Base-by-base conservation (phyloP, 768 basidiomycete species). In the Cystoderma amianthinum region DNA sequence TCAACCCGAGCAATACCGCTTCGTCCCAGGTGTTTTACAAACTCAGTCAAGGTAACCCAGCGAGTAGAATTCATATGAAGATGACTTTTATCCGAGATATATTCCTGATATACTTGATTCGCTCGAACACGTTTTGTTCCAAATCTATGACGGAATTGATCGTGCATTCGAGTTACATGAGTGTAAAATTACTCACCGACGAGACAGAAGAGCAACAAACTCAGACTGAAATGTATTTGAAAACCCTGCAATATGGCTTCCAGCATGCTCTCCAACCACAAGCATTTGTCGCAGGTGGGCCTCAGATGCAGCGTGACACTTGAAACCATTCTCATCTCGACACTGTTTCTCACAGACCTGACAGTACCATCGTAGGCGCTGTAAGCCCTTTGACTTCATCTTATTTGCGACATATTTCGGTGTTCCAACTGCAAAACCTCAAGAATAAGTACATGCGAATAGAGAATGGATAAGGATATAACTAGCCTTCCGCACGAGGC, bases 281-380 rank as follows among this genome's bases (percentile, higher is more conserved):
- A 99, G 77, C 93, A 99, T 97, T 61, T 97, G 93, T 2, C 96
- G 80, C 24, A 98, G 68, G 64, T 99, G 96, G 1, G 83, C 73
- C 61, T 95, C 92, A 21, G 88, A 89, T 41, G 78, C 75, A 12
- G 82, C 76, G 59, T 97, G 93, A 60, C 91, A 94, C 64, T 96
- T 96, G 78, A 98, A 99, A 13, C 94, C 96, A 62, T 99, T 99
- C 69, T 98, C 96, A 62, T 98, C 89, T 58, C 94, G 73, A 61
- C 95, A 98, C 63, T 98, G 95, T 60, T 99, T 99, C 74, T 97
- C 69, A 77, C 96, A 98, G 50, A 98, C 90, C 72, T 99, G 95
- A 56, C 95, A 98, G 65, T 89, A 99, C 95, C 94, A 98, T 47
- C 94, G 78, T 48, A 98, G 78, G 55, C 92, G 81, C 62, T 96